Base-by-base conservation (phyloP, 768 basidiomycete species). In the Tylopilus cervinicoccineus region DNA sequence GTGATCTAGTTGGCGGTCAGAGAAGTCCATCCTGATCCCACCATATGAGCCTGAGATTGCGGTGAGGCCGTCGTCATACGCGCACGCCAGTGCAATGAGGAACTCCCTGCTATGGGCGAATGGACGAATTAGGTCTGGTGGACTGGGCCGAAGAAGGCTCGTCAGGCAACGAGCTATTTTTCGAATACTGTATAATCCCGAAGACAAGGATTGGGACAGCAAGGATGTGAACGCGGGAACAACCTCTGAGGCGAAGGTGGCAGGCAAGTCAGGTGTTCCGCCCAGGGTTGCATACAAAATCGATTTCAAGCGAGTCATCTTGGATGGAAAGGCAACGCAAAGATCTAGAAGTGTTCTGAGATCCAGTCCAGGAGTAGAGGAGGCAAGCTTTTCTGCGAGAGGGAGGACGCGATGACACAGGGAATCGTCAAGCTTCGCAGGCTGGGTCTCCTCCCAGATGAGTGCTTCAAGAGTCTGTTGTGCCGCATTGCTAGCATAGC, bases 121-220 rank as follows among this genome's bases (percentile, higher is more conserved):
- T 4, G 71, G 67, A 9, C 75, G 76, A 4, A 79, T 54, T 27
- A 83, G 60, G 3, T 73, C 68, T 1, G 73, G 65, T 12, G 83
- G 76, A 12, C 75, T 70, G 20, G 74, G 72, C 2, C 73, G 74
- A 0, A 88, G 69, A 55, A 88, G 74, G 36, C 74, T 72, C 19
- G 71, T 57, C 39, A 87, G 65, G 55, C 79, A 79, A 58, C 80
- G 75, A 2, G 79, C 70, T 5, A 79, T 72, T 63, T 87, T 88
- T 28, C 86, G 78, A 51, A 85, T 69, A 17, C 72, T 76, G 47
- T 88, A 84, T 1, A 88, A 66, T 7, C 82, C 86, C 47, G 67
- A 63, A 4, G 64, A 61, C 13, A 71, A 67, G 0, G 74, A 58
- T 13, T 72, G 66, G 0, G 78, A 69, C 2, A 88, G 70, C 10